Conservation (phyloP, 2,329 filamentous ascomycete species). For the Pseudogymnoascus verrucosus region DNA sequence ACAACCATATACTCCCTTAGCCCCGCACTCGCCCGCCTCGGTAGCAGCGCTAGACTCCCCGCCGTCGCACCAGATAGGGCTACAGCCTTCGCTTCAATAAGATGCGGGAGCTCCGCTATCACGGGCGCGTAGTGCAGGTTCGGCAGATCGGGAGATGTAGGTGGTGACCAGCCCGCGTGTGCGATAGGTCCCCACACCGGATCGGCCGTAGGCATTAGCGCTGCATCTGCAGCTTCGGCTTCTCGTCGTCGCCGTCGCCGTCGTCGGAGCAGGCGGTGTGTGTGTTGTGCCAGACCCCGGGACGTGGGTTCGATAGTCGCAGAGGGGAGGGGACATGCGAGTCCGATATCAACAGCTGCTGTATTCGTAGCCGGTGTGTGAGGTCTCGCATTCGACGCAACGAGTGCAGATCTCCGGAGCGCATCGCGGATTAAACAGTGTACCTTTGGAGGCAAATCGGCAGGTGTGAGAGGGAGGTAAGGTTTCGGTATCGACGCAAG, state of each 20-base stretch:
- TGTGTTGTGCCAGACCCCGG: not conserved
- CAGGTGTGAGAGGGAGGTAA: slow-evolving; percentile 79
- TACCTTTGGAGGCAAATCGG: slow-evolving; percentile 69
- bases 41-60: slow-evolving; percentile 58
- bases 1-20: slow-evolving; percentile 72
- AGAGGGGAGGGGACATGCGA: not conserved
- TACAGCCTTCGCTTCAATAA: slow-evolving; percentile 90
- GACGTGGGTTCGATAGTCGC: not conserved
- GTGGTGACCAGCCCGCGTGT: slow-evolving; percentile 84
- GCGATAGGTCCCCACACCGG: slow-evolving; percentile 71
- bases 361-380: slow-evolving; percentile 36
- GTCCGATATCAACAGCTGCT: not conserved
- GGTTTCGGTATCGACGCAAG: slow-evolving; percentile 77
- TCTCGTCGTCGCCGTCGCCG: not conserved
- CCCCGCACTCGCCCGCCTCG: slow-evolving; percentile 61
- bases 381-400: slow-evolving; percentile 72
- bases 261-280: not conserved
- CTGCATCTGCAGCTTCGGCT: not conserved
- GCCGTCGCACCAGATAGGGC: slow-evolving; percentile 57
- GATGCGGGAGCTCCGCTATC: slow-evolving; percentile 72
- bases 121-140: slow-evolving; percentile 79
- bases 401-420: slow-evolving; percentile 67
- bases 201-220: slow-evolving; percentile 11
- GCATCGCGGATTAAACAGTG: slow-evolving; percentile 66
- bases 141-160: slow-evolving; percentile 63